Evolutionary conservation across 2,329 filamentous ascomycete species (phyloP).

Genomic region (Xylariomycetidae sp.): DNA sequence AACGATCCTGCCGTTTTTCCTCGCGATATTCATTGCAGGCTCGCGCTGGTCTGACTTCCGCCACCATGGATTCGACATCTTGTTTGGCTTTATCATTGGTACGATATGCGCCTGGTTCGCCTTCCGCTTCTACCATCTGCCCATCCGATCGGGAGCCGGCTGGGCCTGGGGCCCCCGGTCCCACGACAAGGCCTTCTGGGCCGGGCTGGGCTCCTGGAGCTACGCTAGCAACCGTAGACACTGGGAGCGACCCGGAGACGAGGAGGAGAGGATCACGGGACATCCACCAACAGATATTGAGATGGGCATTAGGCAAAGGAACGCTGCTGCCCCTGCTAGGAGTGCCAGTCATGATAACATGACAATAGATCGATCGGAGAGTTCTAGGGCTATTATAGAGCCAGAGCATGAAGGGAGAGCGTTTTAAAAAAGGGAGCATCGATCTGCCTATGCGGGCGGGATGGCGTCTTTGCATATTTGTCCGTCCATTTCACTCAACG

Average conservation of each 20-base stretch:
- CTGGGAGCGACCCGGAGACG: conserved; percentile 19
- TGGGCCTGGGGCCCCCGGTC: conserved; percentile 86
- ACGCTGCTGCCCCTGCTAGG: too few relatives aligned
- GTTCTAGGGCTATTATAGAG: conserved; percentile 8
- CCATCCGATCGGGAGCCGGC: conserved; percentile 71
- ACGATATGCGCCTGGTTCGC: conserved; percentile 65
- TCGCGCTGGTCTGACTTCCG: conserved; percentile 86
- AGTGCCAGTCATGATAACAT: conserved; percentile 1
- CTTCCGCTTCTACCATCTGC: conserved; percentile 83
- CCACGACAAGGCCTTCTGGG: conserved; percentile 70
- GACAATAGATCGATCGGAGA: conserved; percentile 2
- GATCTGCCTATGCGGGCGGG: too few relatives aligned
- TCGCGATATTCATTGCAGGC: conserved; percentile 75
- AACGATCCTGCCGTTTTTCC: conserved; percentile 65
- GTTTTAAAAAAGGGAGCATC: too few relatives aligned
- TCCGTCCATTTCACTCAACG: too few relatives aligned
- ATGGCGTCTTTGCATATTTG: too few relatives aligned
- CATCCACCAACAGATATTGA: conserved; percentile 23
- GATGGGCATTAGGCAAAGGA: conserved; percentile 19
- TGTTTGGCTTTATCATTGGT: conserved; percentile 80
- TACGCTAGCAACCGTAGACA: conserved; percentile 44
- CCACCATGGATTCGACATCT: conserved; percentile 88
- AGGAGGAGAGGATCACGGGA: conserved; percentile 14
- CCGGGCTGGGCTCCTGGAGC: conserved; percentile 61
- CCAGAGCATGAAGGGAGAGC: too few relatives aligned